Conservation (phyloP, 2,329 filamentous ascomycete genomes). For the Fusarium falciforme region DNA sequence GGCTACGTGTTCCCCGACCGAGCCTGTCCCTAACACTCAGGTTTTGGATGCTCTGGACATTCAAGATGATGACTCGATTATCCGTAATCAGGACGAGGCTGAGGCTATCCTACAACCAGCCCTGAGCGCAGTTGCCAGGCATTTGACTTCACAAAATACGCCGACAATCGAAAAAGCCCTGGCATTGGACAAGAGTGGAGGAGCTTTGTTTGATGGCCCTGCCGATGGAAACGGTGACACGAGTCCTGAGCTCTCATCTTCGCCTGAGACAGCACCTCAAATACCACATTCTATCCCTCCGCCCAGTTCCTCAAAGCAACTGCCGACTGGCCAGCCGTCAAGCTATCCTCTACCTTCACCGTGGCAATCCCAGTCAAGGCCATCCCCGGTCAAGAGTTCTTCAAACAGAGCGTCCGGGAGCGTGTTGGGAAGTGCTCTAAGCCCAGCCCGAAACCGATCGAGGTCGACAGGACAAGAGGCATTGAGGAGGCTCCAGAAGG, state of each 20-base stretch:
- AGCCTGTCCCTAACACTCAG: conserved; percentile 7
- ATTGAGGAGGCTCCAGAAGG: conserved; percentile 67
- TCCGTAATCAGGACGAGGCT: conserved; percentile 64
- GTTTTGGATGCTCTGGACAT: conserved; percentile 19
- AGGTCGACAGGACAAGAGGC: conserved; percentile 68
- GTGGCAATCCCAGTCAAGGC: conserved; percentile 44
- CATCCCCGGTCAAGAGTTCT: conserved; percentile 29
- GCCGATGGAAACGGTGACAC: conserved; percentile 38
- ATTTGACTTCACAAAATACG: conserved; percentile 65
- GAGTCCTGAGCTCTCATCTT: conserved; percentile 37
- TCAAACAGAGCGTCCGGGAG: conserved; percentile 44
- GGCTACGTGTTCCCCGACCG: conserved; percentile 13
- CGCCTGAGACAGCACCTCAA: conserved; percentile 27
- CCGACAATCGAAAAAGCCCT: conserved; percentile 69
- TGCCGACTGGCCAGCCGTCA: conserved; percentile 7
- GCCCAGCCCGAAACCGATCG: conserved; percentile 61
- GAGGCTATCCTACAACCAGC: conserved; percentile 70
- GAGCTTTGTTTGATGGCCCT: conserved; percentile 41
- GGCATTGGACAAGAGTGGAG: conserved; percentile 59
- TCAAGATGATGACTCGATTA: conserved; percentile 37
- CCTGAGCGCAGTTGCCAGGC: conserved; percentile 67
- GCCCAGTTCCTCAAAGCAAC: conserved; percentile 2
- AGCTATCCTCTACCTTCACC: conserved; percentile 42
- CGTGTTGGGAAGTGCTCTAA: conserved; percentile 59
- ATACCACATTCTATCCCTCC: conserved; percentile 12